phyloP scores from a whole-genome alignment of 2,329 filamentous ascomycete species.

The Fusarium sarcochroum region DNA sequence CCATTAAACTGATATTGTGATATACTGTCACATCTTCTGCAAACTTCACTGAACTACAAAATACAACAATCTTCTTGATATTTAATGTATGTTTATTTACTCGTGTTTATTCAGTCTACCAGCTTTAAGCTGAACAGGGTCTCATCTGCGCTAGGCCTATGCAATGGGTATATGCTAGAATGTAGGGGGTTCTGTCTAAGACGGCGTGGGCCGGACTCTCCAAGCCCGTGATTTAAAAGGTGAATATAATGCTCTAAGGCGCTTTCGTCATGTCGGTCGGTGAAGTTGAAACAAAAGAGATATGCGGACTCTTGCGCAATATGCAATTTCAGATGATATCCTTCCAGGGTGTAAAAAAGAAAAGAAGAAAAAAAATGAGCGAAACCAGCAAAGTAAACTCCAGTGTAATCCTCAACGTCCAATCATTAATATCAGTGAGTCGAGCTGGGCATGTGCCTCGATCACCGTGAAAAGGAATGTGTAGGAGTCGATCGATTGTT shows the following conservation, averaged over 20 bases:
- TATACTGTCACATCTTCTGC: no score
- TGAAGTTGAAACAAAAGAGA: conserved; percentile 12
- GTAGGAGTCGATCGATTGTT: neutral
- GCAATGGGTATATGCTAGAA: conserved; percentile 56
- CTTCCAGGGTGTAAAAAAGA: conserved; percentile 17
- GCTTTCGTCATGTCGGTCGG: conserved; percentile 21
- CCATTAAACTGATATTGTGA: neutral
- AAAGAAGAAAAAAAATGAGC: conserved; percentile 16
- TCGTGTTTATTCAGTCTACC: conserved; percentile 42
- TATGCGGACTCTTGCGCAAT: conserved; percentile 39
- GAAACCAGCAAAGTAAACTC: conserved; percentile 44
- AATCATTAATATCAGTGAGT: conserved; percentile 44
- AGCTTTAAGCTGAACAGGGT: conserved; percentile 40
- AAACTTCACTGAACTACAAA: neutral
- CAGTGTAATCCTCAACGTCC: conserved; percentile 45
- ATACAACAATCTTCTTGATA: neutral
- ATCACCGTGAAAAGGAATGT: conserved; percentile 10
- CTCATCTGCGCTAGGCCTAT: conserved; percentile 51
- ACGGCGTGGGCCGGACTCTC: conserved; percentile 21
- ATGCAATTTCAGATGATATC: conserved; percentile 44
- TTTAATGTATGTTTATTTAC: conserved; percentile 7
- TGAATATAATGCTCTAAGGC: conserved; percentile 38
- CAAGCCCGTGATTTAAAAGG: conserved; percentile 31
- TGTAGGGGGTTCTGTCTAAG: conserved; percentile 44
- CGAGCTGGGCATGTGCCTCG: conserved; percentile 17